Evolutionary conservation across 2,329 filamentous ascomycete species (phyloP).

Genomic region (Hypoxylon sp.): DNA sequence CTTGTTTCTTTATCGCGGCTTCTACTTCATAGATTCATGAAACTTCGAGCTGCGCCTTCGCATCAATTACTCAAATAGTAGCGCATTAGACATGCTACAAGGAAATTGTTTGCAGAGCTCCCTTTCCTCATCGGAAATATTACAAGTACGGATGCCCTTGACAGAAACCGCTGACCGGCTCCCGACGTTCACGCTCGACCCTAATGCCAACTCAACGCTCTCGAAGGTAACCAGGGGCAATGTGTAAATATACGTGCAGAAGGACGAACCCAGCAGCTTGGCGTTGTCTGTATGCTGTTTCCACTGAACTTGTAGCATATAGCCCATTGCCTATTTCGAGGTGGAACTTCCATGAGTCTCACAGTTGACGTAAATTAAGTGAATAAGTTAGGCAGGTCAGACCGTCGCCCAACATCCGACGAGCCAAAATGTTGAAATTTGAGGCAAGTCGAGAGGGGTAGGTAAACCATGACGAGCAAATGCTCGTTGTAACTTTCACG

Average conservation of each 20-base stretch:
- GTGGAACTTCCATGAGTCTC: not conserved
- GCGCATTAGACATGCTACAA: not conserved
- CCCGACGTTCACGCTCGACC: not conserved
- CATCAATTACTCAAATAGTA: not conserved
- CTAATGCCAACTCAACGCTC: not conserved
- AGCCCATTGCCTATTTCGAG: too few species aligned
- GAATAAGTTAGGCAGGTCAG: not conserved
- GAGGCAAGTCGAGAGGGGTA: not conserved
- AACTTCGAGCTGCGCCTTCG: not conserved
- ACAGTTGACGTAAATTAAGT: not conserved
- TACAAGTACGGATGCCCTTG: not conserved
- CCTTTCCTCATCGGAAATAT: not conserved
- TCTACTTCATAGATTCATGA: not conserved
- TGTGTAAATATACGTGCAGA: not conserved
- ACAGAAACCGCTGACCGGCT: not conserved
- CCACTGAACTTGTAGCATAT: too few species aligned
- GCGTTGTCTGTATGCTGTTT: too few species aligned
- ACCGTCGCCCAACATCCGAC: not conserved
- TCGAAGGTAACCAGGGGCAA: not conserved
- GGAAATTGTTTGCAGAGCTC: too few species aligned
- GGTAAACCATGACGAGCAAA: not conserved
- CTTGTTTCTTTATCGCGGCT: not conserved
- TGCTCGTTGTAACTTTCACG: not conserved
- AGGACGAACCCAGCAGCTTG: too few species aligned
- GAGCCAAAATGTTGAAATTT: not conserved